A percentile compares a stretch with the other conserved stretches of the same genome.
These are phyloP conservation scores for Pecoramyces ruminantium DNA, from an alignment of 192 early-diverging fungal genomes.

Conservation along the genomic window DNA sequence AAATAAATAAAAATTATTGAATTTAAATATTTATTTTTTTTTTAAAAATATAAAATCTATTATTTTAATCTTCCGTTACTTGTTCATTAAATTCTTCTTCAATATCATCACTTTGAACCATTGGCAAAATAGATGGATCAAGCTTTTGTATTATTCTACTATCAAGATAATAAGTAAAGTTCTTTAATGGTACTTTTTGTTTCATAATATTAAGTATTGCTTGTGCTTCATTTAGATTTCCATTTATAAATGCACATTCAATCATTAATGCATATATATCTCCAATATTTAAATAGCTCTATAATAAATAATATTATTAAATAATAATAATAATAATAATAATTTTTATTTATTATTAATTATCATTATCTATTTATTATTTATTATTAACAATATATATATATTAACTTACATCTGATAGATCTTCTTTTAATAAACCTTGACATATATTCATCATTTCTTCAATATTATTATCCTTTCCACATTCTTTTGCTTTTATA, in stretches of 20 bases:
- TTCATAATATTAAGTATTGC: neutral
- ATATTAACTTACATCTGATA: slow-evolving; percentile 17
- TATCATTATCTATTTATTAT: too few species aligned
- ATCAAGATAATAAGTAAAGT: neutral
- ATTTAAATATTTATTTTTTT: too few species aligned
- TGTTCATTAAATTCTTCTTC: neutral
- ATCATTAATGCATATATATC: slow-evolving; percentile 37
- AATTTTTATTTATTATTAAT: too few species aligned
- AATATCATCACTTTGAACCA: neutral
- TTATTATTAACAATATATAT: neutral
- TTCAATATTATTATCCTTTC: slow-evolving; percentile 4
- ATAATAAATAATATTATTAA: neutral
- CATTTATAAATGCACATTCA: slow-evolving; percentile 5
- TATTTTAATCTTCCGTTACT: neutral
- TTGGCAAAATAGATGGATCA: neutral
- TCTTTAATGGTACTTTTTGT: neutral
- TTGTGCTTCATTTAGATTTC: neutral
- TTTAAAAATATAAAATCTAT: too few species aligned
- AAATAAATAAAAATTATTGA: neutral
- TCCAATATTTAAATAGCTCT: slow-evolving; percentile 21
- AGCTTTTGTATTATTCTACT: neutral
- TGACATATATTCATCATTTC: slow-evolving; percentile 21
- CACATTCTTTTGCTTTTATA: neutral
- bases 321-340: too few species aligned
- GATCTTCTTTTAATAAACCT: slow-evolving; percentile 15